Percentiles rank a stretch among this genome's conserved stretches.
These are phyloP conservation scores for Uromyces viciae-fabae DNA, from an alignment of 1,284 basidiomycete species.

Conservation along the genomic window DNA sequence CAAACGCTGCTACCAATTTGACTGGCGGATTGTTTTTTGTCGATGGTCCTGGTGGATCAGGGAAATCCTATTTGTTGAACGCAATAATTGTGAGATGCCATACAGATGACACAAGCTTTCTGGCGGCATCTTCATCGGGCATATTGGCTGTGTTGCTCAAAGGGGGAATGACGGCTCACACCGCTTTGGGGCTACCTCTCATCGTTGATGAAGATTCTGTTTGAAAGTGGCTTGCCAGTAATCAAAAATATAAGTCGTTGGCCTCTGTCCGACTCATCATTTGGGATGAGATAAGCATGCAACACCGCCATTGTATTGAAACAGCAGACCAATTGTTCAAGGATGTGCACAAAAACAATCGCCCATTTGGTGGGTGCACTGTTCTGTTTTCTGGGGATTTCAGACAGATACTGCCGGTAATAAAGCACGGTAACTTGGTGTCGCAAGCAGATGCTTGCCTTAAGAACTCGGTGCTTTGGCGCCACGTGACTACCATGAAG, in stretches of 20 bases:
- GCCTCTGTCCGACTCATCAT: neutral
- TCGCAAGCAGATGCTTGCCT: neutral
- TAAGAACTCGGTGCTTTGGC: neutral
- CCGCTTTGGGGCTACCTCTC: neutral
- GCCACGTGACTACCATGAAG: too few relatives aligned
- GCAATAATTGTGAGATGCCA: neutral
- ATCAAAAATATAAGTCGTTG: neutral
- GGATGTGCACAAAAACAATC: neutral
- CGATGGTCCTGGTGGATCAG: constrained; percentile 13
- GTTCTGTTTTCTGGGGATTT: neutral
- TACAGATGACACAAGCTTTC: too few relatives aligned
- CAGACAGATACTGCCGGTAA: neutral
- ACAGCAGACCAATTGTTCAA: neutral
- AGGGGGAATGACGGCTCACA: neutral
- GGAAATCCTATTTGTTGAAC: neutral
- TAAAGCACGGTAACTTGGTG: neutral
- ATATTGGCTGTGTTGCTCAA: neutral
- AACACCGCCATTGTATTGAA: neutral
- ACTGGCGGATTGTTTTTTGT: too few relatives aligned
- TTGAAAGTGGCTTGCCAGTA: neutral
- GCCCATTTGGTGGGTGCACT: neutral
- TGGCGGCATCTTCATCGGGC: neutral
- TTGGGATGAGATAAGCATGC: constrained; percentile 16
- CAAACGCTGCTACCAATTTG: too few relatives aligned
- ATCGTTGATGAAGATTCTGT: neutral